phyloP scores from a whole-genome alignment of 352 stramenopile species.

The Phytophthora megakarya region DNA sequence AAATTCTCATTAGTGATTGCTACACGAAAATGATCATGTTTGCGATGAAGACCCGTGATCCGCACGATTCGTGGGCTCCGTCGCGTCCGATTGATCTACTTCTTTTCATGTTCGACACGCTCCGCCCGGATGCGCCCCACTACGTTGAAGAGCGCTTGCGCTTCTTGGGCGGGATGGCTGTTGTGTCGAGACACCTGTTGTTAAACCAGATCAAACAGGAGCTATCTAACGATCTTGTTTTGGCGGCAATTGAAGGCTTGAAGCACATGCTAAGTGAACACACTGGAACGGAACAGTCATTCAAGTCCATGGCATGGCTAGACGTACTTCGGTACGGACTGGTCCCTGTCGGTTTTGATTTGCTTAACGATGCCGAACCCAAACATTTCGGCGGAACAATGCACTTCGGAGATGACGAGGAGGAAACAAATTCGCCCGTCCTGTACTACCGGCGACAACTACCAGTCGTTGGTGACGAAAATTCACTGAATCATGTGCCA shows the following conservation, averaged over 20 bases:
- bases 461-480: slow-evolving; percentile 22
- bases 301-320: slow-evolving; percentile 56
- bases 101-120: slow-evolving; percentile 54
- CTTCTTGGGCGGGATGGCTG: slow-evolving; percentile 61
- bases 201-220: slow-evolving; percentile 38
- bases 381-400: slow-evolving; percentile 8
- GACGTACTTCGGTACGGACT: slow-evolving; percentile 63
- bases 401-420: slow-evolving; percentile 41
- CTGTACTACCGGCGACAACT: slow-evolving; percentile 64
- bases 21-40: slow-evolving; percentile 75
- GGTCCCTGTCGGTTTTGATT: slow-evolving; percentile 57
- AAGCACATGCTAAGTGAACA: slow-evolving; percentile 58
- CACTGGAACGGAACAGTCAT: slow-evolving; percentile 36
- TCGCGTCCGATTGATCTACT: slow-evolving; percentile 56
- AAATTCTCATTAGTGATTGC: slow-evolving; percentile 61
- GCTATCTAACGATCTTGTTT: slow-evolving; percentile 49
- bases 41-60: slow-evolving; percentile 42
- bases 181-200: slow-evolving; percentile 56
- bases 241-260: slow-evolving; percentile 51
- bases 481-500: not conserved
- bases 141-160: slow-evolving; percentile 52
- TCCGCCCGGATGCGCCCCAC: slow-evolving; percentile 37
- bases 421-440: slow-evolving; percentile 47
- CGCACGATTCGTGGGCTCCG: slow-evolving; percentile 37
- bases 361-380: slow-evolving; percentile 40